Percentiles rank a stretch among this genome's conserved stretches.
phyloP scores from a whole-genome alignment of 345 rosid species.

The Mallotus nudiflorus region DNA sequence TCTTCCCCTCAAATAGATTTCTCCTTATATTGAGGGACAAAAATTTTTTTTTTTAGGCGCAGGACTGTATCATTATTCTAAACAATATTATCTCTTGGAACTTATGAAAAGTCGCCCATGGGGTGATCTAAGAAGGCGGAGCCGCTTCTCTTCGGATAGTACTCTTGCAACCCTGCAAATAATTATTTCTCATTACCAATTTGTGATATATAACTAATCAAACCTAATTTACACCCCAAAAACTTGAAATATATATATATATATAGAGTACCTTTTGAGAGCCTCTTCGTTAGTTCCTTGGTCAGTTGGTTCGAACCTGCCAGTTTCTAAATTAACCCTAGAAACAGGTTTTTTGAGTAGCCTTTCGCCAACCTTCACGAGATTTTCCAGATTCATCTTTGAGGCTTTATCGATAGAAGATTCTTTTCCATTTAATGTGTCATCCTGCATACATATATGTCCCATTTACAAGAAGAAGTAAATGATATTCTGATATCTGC shows the following conservation, averaged over 20 bases:
- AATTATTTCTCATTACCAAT: too few relatives aligned
- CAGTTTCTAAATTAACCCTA: slow-evolving; percentile 34
- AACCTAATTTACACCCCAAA: too few relatives aligned
- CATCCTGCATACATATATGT: background rate
- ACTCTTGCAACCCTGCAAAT: slow-evolving; percentile 12
- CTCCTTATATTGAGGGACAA: too few relatives aligned
- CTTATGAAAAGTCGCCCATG: background rate
- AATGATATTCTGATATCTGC: too few relatives aligned
- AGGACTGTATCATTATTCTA: too few relatives aligned
- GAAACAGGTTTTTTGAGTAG: slow-evolving; percentile 44
- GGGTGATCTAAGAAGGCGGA: background rate
- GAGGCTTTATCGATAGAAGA: slow-evolving; percentile 61
- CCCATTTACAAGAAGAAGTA: too few relatives aligned
- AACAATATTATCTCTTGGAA: background rate
- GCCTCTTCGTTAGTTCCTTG: slow-evolving; percentile 39
- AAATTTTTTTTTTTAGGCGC: too few relatives aligned
- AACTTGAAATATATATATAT: too few relatives aligned
- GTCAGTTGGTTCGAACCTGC: slow-evolving; percentile 16
- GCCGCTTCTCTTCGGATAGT: background rate
- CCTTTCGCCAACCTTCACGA: slow-evolving; percentile 28
- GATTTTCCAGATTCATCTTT: slow-evolving; percentile 36
- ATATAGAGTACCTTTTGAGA: too few relatives aligned
- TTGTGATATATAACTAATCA: too few relatives aligned
- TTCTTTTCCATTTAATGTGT: slow-evolving; percentile 45
- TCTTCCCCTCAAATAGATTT: too few relatives aligned